These are phyloP conservation scores for Komagataella pseudopastoris DNA, from an alignment of 805 yeast genomes.

Conservation along the genomic window DNA sequence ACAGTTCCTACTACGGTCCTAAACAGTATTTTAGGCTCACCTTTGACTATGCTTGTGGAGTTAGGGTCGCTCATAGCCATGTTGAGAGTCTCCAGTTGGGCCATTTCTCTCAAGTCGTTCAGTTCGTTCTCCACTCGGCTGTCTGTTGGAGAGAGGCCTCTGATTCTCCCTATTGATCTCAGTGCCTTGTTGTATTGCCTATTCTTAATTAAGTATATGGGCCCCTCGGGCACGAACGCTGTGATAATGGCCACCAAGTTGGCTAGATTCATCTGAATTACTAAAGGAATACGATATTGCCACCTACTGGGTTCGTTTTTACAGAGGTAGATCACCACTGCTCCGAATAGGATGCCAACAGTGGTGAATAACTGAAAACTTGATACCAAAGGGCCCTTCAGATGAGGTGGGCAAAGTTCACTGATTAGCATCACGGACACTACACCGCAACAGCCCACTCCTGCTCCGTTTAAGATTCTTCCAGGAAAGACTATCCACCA, in stretches of 20 bases:
- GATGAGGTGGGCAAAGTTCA: slow-evolving; percentile 17
- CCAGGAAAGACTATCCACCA: slow-evolving; percentile 16
- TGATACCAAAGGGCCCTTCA: slow-evolving; percentile 18
- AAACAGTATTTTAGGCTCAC: slow-evolving; percentile 15
- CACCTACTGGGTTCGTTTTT: slow-evolving; percentile 3
- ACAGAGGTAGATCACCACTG: slow-evolving; percentile 10
- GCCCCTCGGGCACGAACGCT: slow-evolving; percentile 20
- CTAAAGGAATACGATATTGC: slow-evolving; percentile 13
- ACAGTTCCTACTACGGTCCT: slow-evolving; percentile 17
- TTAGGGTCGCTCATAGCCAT: neutral
- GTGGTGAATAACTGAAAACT: slow-evolving; percentile 20
- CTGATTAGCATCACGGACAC: slow-evolving; percentile 22
- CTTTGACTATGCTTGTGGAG: slow-evolving; percentile 7
- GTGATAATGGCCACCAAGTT: slow-evolving; percentile 7
- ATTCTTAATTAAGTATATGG: slow-evolving; percentile 12
- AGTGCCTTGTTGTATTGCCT: slow-evolving; percentile 2
- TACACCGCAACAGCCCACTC: slow-evolving; percentile 17
- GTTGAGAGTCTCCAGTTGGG: neutral
- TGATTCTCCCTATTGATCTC: slow-evolving; percentile 2
- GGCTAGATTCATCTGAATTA: slow-evolving; percentile 9
- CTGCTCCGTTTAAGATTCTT: slow-evolving; percentile 23
- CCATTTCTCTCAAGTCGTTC: neutral
- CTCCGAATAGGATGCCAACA: slow-evolving; percentile 18
- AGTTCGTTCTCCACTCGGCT: neutral
- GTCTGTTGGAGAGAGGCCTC: neutral